Percentiles rank a stretch among this genome's conserved stretches.
Conservation (phyloP, 129 eudicot species). For the Artemisia argyi region DNA sequence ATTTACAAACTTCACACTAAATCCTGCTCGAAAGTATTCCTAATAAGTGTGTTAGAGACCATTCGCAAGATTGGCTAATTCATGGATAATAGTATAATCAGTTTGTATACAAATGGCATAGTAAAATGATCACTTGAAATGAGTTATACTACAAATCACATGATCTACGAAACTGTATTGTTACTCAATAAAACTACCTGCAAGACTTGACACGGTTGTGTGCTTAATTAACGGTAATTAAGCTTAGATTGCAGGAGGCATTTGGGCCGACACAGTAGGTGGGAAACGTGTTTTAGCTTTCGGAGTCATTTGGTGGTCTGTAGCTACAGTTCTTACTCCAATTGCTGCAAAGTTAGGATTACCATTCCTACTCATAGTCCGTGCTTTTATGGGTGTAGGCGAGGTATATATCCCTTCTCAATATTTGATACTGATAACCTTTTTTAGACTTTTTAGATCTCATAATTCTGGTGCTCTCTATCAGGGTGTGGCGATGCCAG, state of each 20-base stretch:
- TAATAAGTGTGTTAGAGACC: no score
- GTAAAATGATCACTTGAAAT: no score
- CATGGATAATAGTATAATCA: no score
- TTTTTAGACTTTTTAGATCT: not conserved
- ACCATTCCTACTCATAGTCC: slow-evolving; percentile 81
- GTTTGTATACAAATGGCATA: no score
- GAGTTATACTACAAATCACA: no score
- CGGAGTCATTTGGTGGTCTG: slow-evolving; percentile 96
- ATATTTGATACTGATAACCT: not conserved
- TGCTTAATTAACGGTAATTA: slow-evolving; percentile 26
- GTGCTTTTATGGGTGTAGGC: slow-evolving; percentile 96
- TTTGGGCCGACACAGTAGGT: slow-evolving; percentile 98
- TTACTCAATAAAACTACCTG: no score
- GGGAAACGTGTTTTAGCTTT: slow-evolving; percentile 86
- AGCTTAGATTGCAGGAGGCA: slow-evolving; percentile 92
- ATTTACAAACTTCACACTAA: no score
- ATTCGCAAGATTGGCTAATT: no score
- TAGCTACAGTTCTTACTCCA: slow-evolving; percentile 88
- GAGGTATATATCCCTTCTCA: slow-evolving; percentile 49
- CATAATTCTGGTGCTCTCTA: slow-evolving; percentile 15
- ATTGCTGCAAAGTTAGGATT: slow-evolving; percentile 89
- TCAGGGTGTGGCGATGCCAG: slow-evolving; percentile 96
- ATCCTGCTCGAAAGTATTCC: no score
- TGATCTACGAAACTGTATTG: no score
- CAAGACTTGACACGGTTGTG: no score